Percentiles rank a stretch among this genome's conserved stretches.
Evolutionary conservation across 805 yeast genomes (phyloP).

Genomic region (Candida patagonica): DNA sequence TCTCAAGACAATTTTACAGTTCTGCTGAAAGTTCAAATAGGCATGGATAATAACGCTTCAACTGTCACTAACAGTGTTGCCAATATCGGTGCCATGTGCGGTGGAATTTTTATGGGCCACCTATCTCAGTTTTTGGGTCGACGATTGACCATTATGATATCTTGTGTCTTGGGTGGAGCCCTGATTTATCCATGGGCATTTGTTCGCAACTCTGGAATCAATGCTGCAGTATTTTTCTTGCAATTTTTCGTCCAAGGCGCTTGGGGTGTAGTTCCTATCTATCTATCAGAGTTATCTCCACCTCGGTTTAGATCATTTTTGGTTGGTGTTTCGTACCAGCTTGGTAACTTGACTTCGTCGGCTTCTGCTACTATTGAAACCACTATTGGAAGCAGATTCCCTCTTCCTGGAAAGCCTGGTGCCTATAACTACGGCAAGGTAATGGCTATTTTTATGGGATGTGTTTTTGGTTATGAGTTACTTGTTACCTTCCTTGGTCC

Average conservation of each 20-base stretch:
- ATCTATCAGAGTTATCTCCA: conserved; percentile 56
- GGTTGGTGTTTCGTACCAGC: conserved; percentile 56
- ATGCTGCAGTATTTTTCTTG: conserved; percentile 54
- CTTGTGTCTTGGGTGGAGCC: conserved; percentile 48
- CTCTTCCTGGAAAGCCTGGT: conserved; percentile 33
- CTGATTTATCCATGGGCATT: conserved; percentile 57
- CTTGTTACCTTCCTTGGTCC: conserved; percentile 48
- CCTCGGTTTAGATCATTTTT: conserved; percentile 55
- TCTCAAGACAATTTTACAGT: conserved; percentile 70
- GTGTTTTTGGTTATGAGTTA: conserved; percentile 47
- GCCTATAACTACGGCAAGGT: conserved; percentile 56
- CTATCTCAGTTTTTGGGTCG: conserved; percentile 51
- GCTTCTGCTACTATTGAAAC: conserved; percentile 67
- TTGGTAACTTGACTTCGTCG: conserved; percentile 64
- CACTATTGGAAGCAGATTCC: conserved; percentile 51
- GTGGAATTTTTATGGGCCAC: conserved; percentile 55
- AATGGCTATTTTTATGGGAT: conserved; percentile 61
- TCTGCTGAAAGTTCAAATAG: conserved; percentile 44
- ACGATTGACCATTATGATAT: conserved; percentile 43
- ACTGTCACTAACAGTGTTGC: conserved; percentile 57
- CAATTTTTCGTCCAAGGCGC: conserved; percentile 63
- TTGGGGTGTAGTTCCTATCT: conserved; percentile 65
- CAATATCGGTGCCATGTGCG: conserved; percentile 58
- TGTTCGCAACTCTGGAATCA: conserved; percentile 37
- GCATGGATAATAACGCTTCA: conserved; percentile 35